phyloP scores from a whole-genome alignment of 148 eudicot genomes.

The Vaccinium vitisidaea region DNA sequence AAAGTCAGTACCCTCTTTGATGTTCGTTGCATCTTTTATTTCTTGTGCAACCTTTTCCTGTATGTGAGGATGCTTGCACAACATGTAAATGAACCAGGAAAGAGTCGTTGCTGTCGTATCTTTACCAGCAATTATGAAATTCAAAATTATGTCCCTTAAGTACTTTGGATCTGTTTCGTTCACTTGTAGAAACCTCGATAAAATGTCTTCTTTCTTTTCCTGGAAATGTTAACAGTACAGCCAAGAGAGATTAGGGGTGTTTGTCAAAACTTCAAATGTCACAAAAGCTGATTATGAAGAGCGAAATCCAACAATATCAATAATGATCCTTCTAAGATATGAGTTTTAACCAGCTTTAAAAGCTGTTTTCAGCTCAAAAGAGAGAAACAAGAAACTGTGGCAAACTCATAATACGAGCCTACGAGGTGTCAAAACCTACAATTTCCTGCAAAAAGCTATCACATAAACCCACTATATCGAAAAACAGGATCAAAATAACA shows the following conservation, averaged over 20 bases:
- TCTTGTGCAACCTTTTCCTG: conserved; percentile 66
- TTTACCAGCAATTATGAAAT: conserved; percentile 80
- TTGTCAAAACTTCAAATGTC: not conserved
- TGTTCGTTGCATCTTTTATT: conserved; percentile 31
- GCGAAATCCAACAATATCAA: not conserved
- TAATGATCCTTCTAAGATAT: not conserved
- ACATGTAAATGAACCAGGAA: conserved; percentile 71
- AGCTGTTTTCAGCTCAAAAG: not conserved
- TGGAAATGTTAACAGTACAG: conserved; percentile 18
- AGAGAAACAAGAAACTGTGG: not conserved
- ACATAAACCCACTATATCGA: not conserved
- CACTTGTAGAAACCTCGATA: conserved; percentile 59
- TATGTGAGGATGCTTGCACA: conserved; percentile 58
- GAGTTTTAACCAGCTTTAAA: not conserved
- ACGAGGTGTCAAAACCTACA: not conserved
- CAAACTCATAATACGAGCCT: not conserved
- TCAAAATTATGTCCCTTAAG: conserved; percentile 69
- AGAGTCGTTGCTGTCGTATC: conserved; percentile 78
- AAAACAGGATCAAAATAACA: too few species aligned
- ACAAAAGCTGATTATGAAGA: not conserved
- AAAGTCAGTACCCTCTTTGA: conserved; percentile 5
- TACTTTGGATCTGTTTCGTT: conserved; percentile 49
- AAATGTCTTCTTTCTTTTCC: conserved; percentile 58
- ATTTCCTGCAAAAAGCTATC: not conserved
- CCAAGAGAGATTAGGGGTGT: not conserved